phyloP scores from a whole-genome alignment of 805 yeast genomes.

The Grigorovia transvaalensis region DNA sequence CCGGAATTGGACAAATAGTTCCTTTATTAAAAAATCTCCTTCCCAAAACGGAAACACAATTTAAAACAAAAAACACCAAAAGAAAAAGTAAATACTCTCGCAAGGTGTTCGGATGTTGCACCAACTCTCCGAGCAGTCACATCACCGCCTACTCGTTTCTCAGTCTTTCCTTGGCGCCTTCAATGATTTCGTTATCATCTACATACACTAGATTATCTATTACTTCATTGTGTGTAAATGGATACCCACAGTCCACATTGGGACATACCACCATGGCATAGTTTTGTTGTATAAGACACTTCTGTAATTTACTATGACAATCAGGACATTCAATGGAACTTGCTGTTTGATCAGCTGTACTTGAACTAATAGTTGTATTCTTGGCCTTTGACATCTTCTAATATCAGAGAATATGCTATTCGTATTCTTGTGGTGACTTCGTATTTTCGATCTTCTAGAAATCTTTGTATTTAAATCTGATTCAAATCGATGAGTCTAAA shows the following conservation, averaged over 20 bases:
- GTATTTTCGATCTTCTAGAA: neutral
- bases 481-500: neutral
- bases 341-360: neutral
- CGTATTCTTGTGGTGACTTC: neutral
- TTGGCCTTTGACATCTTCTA: neutral
- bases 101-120: neutral
- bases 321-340: conserved; percentile 16
- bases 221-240: conserved; percentile 19
- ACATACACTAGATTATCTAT: conserved; percentile 18
- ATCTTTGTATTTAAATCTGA: neutral
- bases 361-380: neutral
- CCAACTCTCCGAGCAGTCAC: neutral
- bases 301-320: conserved; percentile 16
- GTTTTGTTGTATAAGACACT: conserved; percentile 27
- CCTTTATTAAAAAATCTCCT: neutral
- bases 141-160: conserved; percentile 1
- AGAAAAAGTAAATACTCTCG: neutral
- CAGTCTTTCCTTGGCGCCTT: conserved; percentile 19
- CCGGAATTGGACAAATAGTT: no score
- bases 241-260: conserved; percentile 19
- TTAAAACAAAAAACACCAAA: neutral
- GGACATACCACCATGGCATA: conserved; percentile 26
- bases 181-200: conserved; percentile 20
- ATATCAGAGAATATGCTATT: no score
- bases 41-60: neutral